phyloP scores from a whole-genome alignment of 352 stramenopile species.

The Globisporangium camurandrum region DNA sequence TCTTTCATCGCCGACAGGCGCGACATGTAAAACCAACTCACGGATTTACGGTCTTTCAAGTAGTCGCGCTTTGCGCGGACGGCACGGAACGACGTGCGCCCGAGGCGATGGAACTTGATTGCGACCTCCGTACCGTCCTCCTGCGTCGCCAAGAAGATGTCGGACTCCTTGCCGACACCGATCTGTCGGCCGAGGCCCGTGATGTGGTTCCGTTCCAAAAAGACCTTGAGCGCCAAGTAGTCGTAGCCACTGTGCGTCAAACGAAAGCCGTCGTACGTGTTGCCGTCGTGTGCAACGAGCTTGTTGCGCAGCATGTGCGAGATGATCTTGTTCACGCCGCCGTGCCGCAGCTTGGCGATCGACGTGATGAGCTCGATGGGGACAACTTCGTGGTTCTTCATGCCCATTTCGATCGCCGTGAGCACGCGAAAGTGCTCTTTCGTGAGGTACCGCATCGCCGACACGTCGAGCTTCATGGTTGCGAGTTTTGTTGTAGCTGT shows the following conservation, averaged over 20 bases:
- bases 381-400: constrained; percentile 98
- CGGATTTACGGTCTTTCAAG: constrained; percentile 92
- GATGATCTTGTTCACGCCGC: constrained; percentile 97
- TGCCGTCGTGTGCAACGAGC: constrained; percentile 96
- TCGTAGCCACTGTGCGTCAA: constrained; percentile 99
- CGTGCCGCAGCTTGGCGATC: constrained; percentile 96
- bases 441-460: constrained; percentile 90
- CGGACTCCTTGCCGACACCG: constrained; percentile 98
- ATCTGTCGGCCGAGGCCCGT: constrained; percentile 90
- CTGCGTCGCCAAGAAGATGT: constrained; percentile 96
- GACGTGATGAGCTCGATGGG: constrained; percentile 94
- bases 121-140: constrained; percentile 95
- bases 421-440: constrained; percentile 98
- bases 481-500: neutral
- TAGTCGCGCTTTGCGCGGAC: constrained; percentile 99
- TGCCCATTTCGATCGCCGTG: constrained; percentile 97
- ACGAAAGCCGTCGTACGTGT: constrained; percentile 96
- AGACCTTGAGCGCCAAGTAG: constrained; percentile 95
- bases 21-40: constrained; percentile 98
- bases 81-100: constrained; percentile 96
- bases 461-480: constrained; percentile 91
- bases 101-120: constrained; percentile 99
- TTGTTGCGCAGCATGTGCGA: constrained; percentile 96
- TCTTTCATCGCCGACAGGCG: constrained; percentile 98
- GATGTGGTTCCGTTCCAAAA: constrained; percentile 92